phyloP scores from a whole-genome alignment of 495 filamentous ascomycete species.

The Penicillium robsamsonii region DNA sequence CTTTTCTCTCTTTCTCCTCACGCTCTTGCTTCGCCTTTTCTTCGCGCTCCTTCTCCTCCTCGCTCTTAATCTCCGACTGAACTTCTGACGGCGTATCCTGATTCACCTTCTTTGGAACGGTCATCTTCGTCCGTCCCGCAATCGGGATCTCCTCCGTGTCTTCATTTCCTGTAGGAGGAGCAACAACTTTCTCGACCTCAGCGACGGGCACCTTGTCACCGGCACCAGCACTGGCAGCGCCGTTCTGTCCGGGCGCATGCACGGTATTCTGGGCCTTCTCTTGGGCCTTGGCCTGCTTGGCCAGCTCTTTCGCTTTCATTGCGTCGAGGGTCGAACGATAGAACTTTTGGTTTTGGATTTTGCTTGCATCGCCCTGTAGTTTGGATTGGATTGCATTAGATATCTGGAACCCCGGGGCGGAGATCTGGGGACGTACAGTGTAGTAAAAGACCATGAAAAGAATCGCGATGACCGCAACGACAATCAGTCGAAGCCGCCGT shows the following conservation, averaged over 20 bases:
- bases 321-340: constrained; percentile 50
- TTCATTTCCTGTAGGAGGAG: constrained; percentile 28
- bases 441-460: constrained; percentile 63
- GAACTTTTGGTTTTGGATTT: constrained; percentile 48
- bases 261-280: constrained; percentile 34
- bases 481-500: constrained; percentile 61
- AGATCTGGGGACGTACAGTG: constrained; percentile 39
- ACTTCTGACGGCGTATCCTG: constrained; percentile 6
- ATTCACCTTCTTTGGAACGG: constrained; percentile 44
- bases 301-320: constrained; percentile 40
- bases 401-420: not conserved
- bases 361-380: constrained; percentile 41
- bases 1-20: constrained; percentile 13
- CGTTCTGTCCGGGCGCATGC: constrained; percentile 33
- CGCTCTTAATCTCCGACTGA: constrained; percentile 8
- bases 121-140: constrained; percentile 66
- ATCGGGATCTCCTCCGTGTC: constrained; percentile 51
- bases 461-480: constrained; percentile 54
- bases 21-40: constrained; percentile 21
- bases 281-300: constrained; percentile 31
- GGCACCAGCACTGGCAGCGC: constrained; percentile 23
- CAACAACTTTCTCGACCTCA: constrained; percentile 53
- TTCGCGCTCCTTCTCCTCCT: constrained; percentile 24
- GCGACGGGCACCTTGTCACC: constrained; percentile 38
- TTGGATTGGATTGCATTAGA: constrained; percentile 1